A percentile compares a stretch with the other conserved stretches of the same genome.
Evolutionary conservation across 164 flowering plant genomes (phyloP).

Genomic region (Chloranthus sessilifolius): DNA sequence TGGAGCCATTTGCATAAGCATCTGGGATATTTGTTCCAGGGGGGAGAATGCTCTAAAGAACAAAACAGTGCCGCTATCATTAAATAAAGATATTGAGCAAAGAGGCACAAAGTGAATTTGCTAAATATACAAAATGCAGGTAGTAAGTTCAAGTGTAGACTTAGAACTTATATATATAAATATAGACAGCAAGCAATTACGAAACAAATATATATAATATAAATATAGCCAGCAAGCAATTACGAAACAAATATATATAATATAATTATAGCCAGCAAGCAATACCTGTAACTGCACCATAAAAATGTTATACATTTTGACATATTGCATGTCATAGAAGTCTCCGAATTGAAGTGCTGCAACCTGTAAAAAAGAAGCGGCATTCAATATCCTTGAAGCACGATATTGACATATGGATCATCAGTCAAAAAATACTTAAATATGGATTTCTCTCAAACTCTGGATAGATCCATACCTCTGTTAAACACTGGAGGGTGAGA

Average conservation of each 20-base stretch:
- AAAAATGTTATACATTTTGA: conserved; percentile 73
- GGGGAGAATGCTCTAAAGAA: conserved; percentile 62
- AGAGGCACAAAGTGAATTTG: conserved; percentile 1
- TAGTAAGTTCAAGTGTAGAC: neutral
- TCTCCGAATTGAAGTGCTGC: conserved; percentile 90
- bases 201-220: neutral
- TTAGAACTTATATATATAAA: neutral
- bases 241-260: neutral
- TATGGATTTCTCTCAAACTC: neutral
- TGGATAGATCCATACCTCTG: conserved; percentile 52
- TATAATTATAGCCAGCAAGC: neutral
- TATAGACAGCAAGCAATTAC: neutral
- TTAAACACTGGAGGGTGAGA: conserved; percentile 88
- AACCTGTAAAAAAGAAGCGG: conserved; percentile 53
- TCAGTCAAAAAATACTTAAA: conserved; percentile 8
- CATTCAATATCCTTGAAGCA: neutral
- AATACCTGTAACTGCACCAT: conserved; percentile 89
- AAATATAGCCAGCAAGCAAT: neutral
- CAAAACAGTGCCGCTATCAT: conserved; percentile 5
- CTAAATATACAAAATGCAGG: neutral
- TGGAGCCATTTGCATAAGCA: conserved; percentile 80
- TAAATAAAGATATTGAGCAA: neutral
- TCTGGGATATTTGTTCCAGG: conserved; percentile 72
- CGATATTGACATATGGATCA: neutral
- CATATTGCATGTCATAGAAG: conserved; percentile 68